phyloP scores from a whole-genome alignment of 177 flowering plant species.

The Tripterygium wilfordii region DNA sequence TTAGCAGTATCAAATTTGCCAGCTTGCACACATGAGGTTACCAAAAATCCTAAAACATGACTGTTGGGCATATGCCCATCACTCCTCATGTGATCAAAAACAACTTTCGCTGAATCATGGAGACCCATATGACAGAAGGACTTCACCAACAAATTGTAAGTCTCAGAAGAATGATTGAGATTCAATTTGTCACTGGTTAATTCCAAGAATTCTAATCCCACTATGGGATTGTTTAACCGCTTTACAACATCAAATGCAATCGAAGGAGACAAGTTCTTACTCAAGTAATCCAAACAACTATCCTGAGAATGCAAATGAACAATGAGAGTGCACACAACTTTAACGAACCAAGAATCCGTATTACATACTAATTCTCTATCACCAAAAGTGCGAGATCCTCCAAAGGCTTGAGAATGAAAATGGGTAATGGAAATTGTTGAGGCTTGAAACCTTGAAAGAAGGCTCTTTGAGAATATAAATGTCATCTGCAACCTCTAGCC shows the following conservation, averaged over 20 bases:
- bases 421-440: constrained; percentile 19
- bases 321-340: constrained; percentile 46
- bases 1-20: constrained; percentile 36
- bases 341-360: constrained; percentile 38
- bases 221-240: constrained; percentile 29
- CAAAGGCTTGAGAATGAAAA: constrained; percentile 18
- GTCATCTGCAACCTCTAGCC: constrained; percentile 28
- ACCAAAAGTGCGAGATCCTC: constrained; percentile 13
- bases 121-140: constrained; percentile 45
- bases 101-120: constrained; percentile 39
- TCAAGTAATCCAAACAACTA: constrained; percentile 25
- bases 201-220: constrained; percentile 53
- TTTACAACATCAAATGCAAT: constrained; percentile 45
- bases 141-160: constrained; percentile 48
- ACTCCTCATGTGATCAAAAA: constrained; percentile 46
- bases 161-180: constrained; percentile 30
- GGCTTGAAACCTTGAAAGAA: constrained; percentile 20
- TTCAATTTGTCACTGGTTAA: constrained; percentile 33
- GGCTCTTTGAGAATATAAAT: constrained; percentile 13
- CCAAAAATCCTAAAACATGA: constrained; percentile 32
- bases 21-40: constrained; percentile 29
- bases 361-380: constrained; percentile 9
- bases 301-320: constrained; percentile 12
- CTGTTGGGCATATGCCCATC: constrained; percentile 48
- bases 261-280: constrained; percentile 34